Evolutionary conservation across 192 early-diverging fungal genomes (phyloP), one percentile per base, ranked within the genome.

Genomic region (Coemansia umbellata): DNA sequence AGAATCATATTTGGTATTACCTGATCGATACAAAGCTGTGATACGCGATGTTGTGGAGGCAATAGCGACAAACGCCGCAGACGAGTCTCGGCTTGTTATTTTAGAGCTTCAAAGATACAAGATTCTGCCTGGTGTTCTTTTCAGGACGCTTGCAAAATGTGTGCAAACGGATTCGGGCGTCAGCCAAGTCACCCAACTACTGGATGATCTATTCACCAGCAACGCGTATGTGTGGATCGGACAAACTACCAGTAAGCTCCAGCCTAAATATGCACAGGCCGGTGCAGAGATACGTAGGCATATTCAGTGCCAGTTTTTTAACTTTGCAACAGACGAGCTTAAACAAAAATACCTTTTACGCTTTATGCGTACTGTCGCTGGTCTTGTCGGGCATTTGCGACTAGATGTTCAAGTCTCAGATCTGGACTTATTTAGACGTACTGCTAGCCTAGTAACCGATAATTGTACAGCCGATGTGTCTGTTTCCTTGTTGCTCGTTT

Each of bases 221-320:
- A n/a, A n/a, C 26, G 64, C 64, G 0, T 42, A 50, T 23, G 11
- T 51, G 24, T 74, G 71, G 71, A 56, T 74, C n/a, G 64, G 60
- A 18, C 35, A n/a, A 2, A 33, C 54, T 6, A n/a, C 50, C 7
- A 53, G 35, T 9, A 27, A 31, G 0, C 13, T 51, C 2, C 30
- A 41, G 31, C 59, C 71, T 52, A 67, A 59, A 35, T 74, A 63
- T 26, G 50, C 52, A 15, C 11, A 49, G 15, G 45, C 54, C 0
- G 71, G 71, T n/a, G 31, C 50, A 13, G 60, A 55, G 35, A 43
- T 74, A 18, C 54, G 51, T 9, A 24, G 31, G 37, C 45, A 39
- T 5, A 14, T 74, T 13, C 49, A 61, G 4, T 36, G 31, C 8
- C 47, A 54, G 15, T 67, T 63, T 33, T 13, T 14, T 9, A 14